Evolutionary conservation across 192 early-diverging fungal species (phyloP), one percentile per base, ranked within the genome.

Genomic region (Phlyctochytrium bullatum): DNA sequence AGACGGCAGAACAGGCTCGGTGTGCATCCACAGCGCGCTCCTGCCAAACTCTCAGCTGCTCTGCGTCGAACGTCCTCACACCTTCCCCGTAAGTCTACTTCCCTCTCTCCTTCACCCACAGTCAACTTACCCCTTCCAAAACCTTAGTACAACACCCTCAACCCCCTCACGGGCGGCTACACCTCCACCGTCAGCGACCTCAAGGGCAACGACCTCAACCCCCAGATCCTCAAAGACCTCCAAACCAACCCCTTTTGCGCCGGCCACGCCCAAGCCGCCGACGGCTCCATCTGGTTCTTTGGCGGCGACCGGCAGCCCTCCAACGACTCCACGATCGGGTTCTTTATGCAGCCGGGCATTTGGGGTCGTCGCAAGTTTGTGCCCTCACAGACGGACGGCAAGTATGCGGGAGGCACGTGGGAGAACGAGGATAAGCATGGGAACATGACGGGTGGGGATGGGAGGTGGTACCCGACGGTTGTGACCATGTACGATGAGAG

Each of bases 381-480:
- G 40, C 20, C 40, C 6, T 14, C 40, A 47, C 40, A 14, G n/a
- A n/a, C n/a, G n/a, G n/a, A n/a, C n/a, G n/a, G n/a, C n/a, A n/a
- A n/a, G n/a, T n/a, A n/a, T n/a, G n/a, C n/a, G n/a, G n/a, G n/a
- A n/a, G 40, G 40, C 6, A 47, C 40, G 30, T 79, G 77, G 74
- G 30, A 62, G 40, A 47, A 47, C 20, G 40, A 47, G 40, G 20
- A 20, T 20, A 47, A 47, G 40, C 40, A 47, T 20, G 40, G 40
- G 20, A 47, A 47, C 40, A 79, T 79, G 78, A 70, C 63, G 2
- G 56, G 60, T 17, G 62, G 53, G 23, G n/a, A n/a, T 47, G 40
- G 10, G 10, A 28, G 78, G 14, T 80, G 78, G 78, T 80, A 80
- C 61, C 78, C 78, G 2, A 78, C 73, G 30, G 73, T 77, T 6